Conservation (phyloP, 352 stramenopile genomes). For the Halophytophthora batemanensis region DNA sequence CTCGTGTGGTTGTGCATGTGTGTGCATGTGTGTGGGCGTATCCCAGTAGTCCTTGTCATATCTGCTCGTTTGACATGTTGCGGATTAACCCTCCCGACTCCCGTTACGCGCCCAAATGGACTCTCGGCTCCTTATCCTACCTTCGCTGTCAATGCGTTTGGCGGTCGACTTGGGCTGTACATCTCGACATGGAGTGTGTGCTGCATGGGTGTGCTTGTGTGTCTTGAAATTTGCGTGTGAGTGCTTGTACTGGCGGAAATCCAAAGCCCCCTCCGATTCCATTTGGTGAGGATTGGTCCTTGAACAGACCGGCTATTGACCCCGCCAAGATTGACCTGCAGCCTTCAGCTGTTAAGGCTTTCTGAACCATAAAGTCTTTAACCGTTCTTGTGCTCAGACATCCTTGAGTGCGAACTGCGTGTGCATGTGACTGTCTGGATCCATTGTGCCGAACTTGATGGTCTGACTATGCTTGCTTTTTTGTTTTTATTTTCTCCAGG, state of each 20-base stretch:
- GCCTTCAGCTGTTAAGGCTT: conserved; percentile 89
- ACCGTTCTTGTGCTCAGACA: conserved; percentile 93
- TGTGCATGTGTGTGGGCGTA: conserved; percentile 44
- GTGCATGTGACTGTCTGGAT: conserved; percentile 10
- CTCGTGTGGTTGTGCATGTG: conserved; percentile 20
- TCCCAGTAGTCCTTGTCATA: conserved; percentile 89
- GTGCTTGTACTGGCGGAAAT: conserved; percentile 55
- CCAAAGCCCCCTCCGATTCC: conserved; percentile 83
- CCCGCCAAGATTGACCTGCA: conserved; percentile 79
- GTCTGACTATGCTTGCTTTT: conserved; percentile 3
- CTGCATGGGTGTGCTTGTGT: conserved; percentile 14
- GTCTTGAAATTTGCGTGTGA: too few species aligned
- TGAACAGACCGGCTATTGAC: conserved; percentile 93
- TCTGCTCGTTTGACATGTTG: conserved; percentile 75
- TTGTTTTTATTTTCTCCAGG: conserved; percentile 31
- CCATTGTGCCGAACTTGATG: conserved; percentile 8
- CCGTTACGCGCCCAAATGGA: conserved; percentile 85
- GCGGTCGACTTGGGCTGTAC: conserved; percentile 77
- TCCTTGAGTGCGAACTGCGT: conserved; percentile 16
- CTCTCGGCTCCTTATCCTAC: conserved; percentile 50
- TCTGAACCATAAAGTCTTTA: conserved; percentile 62
- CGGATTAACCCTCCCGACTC: conserved; percentile 90
- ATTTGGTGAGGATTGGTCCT: conserved; percentile 85
- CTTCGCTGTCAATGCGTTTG: conserved; percentile 41
- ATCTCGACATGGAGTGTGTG: conserved; percentile 24